phyloP scores from a whole-genome alignment of 805 yeast species.

The Candida xiaguanensis region DNA sequence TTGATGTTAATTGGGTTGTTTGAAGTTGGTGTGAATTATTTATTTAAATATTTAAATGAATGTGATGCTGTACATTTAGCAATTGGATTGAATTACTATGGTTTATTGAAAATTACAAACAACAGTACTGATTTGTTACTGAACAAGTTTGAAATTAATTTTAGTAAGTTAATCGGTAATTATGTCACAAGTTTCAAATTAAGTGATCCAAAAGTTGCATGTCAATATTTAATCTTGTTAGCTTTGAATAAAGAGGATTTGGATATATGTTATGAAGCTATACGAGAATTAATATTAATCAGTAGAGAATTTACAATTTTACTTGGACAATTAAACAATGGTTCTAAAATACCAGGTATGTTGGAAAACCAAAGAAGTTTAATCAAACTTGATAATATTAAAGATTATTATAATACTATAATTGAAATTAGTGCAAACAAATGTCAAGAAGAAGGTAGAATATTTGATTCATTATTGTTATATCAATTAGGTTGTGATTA shows the following conservation, averaged over 20 bases:
- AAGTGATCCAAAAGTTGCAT: conserved; percentile 85
- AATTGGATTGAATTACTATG: conserved; percentile 72
- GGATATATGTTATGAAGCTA: conserved; percentile 66
- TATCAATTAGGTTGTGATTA: conserved; percentile 88
- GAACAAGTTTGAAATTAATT: conserved; percentile 37
- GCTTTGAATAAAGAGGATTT: conserved; percentile 52
- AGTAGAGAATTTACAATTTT: conserved; percentile 80
- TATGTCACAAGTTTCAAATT: conserved; percentile 80
- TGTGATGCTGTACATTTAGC: conserved; percentile 89
- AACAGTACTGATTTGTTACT: conserved; percentile 27
- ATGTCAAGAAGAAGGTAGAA: conserved; percentile 90
- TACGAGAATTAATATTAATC: conserved; percentile 79
- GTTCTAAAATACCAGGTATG: conserved; percentile 76
- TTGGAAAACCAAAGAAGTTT: conserved; percentile 74
- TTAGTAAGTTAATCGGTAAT: conserved; percentile 68
- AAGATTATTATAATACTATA: conserved; percentile 62
- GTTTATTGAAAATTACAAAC: conserved; percentile 51
- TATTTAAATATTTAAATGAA: conserved; percentile 58
- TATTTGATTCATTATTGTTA: conserved; percentile 76
- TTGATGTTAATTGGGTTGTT: conserved; percentile 74
- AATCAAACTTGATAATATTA: conserved; percentile 54
- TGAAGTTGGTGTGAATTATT: conserved; percentile 71
- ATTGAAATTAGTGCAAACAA: conserved; percentile 80
- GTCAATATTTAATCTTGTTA: conserved; percentile 78
- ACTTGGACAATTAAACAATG: conserved; percentile 82